Conservation (phyloP, 2,329 filamentous ascomycete genomes). For the Penicillium oxalicum region DNA sequence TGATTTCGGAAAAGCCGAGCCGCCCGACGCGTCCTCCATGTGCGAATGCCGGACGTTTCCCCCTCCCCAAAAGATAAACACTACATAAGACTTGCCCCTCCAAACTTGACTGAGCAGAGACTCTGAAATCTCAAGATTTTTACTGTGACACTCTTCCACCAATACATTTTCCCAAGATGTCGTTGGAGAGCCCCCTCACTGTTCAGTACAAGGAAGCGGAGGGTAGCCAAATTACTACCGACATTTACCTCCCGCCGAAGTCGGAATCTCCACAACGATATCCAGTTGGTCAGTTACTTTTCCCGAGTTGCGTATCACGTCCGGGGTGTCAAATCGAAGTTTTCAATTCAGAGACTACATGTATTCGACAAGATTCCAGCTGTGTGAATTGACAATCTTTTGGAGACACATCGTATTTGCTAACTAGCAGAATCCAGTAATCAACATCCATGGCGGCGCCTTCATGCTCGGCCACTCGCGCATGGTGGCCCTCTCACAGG, state of each 20-base stretch:
- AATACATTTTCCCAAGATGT: conserved; percentile 2
- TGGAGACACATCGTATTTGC: background rate
- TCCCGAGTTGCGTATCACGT: too few species aligned
- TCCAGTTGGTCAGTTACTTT: conserved; percentile 19
- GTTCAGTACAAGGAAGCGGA: conserved; percentile 20
- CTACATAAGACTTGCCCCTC: background rate
- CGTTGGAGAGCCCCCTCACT: conserved; percentile 14
- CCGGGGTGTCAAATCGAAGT: too few species aligned
- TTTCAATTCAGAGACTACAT: background rate
- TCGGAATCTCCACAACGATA: conserved; percentile 11
- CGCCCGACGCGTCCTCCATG: too few species aligned
- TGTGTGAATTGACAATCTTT: background rate
- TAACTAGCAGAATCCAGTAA: conserved; percentile 23
- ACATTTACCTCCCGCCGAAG: conserved; percentile 22
- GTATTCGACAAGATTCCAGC: background rate
- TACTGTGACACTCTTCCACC: background rate
- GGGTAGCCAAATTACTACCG: conserved; percentile 20
- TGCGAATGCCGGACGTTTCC: too few species aligned
- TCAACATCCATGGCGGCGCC: conserved; percentile 42
- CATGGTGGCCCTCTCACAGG: conserved; percentile 37
- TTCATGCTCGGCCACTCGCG: conserved; percentile 40
- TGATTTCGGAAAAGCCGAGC: too few species aligned
- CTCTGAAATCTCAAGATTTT: background rate
- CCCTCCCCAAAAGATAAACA: too few species aligned
- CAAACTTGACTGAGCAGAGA: too few species aligned